Evolutionary conservation across 768 basidiomycete species (phyloP), one percentile per base, ranked within the genome.

Genomic region (Agaricus subrufescens): DNA sequence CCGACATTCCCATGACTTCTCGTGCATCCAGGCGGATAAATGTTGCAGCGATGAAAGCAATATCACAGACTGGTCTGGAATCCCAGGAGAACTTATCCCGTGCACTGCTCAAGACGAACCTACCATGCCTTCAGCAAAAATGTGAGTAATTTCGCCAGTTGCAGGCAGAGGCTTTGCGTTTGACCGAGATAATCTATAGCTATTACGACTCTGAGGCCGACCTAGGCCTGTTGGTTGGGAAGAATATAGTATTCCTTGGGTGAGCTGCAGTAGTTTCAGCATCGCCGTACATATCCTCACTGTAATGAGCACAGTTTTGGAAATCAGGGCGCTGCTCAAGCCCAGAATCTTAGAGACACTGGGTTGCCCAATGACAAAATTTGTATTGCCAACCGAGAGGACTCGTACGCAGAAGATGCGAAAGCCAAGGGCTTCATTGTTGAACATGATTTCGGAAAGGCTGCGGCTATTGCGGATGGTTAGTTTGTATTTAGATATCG

Each of bases 151-250:
- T 40, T 38, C 3, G 31, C 15, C 31, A 19, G 47, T 45, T 15
- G 23, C 34, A 34, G 7, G 9, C 14, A 27, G 9, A 9, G n/a
- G 29, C 6, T 48, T 43, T 29, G 23, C 19, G 27, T 11, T 38
- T 47, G 11, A 39, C 27, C 25, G 9, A 8, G 45, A 52, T 50
- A 12, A 44, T 37, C 51, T 19, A 9, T 59, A 83, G 81, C 54
- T 84, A 84, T 64, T 81, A 86, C 66, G 84, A 86, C 64, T 65
- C 76, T 15, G 83, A 86, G 61, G 82, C 84, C n/a, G 76, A 84
- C 63, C 67, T 82, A 5, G 67, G 63, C 29, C 30, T 77, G 19
- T 67, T 85, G 46, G 68, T 71, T 29, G 70, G 67, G 59, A 85
- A 78, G 69, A 77, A 71, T 12, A 80, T 85, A 51, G 81, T 84